Percentiles rank a stretch among this genome's conserved stretches.
Evolutionary conservation across 2,329 filamentous ascomycete genomes (phyloP).

Genomic region (Epichloe sp.): DNA sequence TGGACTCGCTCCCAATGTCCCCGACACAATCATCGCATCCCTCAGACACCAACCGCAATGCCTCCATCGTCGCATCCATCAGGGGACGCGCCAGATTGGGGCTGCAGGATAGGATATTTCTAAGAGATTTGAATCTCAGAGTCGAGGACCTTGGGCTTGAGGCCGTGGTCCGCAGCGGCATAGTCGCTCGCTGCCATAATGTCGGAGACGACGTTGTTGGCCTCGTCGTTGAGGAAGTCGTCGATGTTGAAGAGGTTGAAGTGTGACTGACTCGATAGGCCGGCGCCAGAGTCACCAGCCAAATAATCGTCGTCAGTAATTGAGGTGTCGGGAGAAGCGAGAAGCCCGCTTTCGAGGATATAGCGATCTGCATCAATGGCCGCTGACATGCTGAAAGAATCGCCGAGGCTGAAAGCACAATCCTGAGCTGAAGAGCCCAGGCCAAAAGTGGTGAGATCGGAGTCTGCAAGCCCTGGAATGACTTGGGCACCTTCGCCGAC

Average conservation of each 20-base stretch:
- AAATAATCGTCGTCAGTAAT: constrained; percentile 55
- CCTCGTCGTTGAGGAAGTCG: constrained; percentile 43
- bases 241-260: constrained; percentile 37
- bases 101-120: constrained; percentile 59
- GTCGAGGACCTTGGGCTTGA: constrained; percentile 40
- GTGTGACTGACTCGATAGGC: constrained; percentile 27
- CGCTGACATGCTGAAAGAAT: constrained; percentile 56
- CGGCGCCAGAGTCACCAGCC: constrained; percentile 44
- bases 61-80: constrained; percentile 60
- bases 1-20: constrained; percentile 19
- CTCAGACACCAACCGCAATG: constrained; percentile 59
- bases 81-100: constrained; percentile 61
- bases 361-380: constrained; percentile 60
- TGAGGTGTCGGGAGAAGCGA: constrained; percentile 57
- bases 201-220: constrained; percentile 31
- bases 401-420: constrained; percentile 54
- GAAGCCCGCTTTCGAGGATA: constrained; percentile 63
- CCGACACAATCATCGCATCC: constrained; percentile 34
- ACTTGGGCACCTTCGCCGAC: constrained; percentile 53
- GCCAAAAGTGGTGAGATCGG: constrained; percentile 24
- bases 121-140: constrained; percentile 47
- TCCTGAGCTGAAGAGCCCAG: constrained; percentile 41
- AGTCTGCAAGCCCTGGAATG: constrained; percentile 31
- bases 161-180: constrained; percentile 39
- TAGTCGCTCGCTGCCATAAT: constrained; percentile 35